Percentiles rank a stretch among this genome's conserved stretches.
Evolutionary conservation across 2,329 filamentous ascomycete species (phyloP).

Genomic region (Ceratocystis colombiana): DNA sequence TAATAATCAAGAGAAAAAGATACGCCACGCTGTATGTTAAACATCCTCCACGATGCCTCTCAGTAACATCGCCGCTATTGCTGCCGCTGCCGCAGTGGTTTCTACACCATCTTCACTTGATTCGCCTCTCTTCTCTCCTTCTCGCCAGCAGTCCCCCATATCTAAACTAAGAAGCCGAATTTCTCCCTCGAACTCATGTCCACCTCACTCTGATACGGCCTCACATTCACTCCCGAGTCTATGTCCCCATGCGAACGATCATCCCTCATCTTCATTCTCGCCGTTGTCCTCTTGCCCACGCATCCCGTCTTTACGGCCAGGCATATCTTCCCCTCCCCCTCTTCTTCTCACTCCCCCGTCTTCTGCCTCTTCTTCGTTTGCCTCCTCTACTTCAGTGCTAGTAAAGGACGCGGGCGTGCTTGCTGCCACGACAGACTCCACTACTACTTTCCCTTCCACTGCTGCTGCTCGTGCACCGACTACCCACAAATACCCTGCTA

Average conservation of each 20-base stretch:
- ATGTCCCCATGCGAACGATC: not conserved
- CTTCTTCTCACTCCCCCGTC: slow-evolving; percentile 1
- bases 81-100: slow-evolving; percentile 3
- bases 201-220: not conserved
- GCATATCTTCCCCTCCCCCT: not conserved
- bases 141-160: slow-evolving; percentile 7
- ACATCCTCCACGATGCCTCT: not conserved
- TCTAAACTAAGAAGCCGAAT: slow-evolving; percentile 19
- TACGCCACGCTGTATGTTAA: not conserved
- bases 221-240: not conserved
- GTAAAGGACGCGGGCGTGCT: not conserved
- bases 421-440: not conserved
- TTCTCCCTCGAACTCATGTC: not conserved
- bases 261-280: not conserved
- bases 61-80: slow-evolving; percentile 12
- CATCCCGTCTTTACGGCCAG: slow-evolving; percentile 12
- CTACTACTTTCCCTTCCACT: not conserved
- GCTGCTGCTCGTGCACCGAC: slow-evolving; percentile 5
- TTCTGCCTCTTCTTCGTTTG: slow-evolving; percentile 7
- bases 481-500: slow-evolving; percentile 16
- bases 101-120: not conserved
- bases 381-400: not conserved
- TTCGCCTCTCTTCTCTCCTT: not conserved
- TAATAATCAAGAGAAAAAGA: not conserved
- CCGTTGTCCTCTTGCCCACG: slow-evolving; percentile 11